phyloP scores from a whole-genome alignment of 768 basidiomycete species.

The Kwoniella newhampshirensis region DNA sequence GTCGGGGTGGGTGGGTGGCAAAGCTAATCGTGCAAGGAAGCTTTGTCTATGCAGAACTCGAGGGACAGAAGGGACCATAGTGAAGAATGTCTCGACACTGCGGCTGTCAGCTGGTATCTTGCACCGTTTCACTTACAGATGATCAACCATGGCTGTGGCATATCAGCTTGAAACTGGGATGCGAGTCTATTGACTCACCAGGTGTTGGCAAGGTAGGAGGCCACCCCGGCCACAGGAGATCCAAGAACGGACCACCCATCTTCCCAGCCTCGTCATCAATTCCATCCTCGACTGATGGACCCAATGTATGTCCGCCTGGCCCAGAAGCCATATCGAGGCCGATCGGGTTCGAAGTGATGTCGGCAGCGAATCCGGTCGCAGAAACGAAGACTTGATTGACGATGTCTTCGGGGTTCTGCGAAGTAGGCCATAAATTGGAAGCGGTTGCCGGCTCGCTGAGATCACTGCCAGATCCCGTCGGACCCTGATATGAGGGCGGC shows the following conservation, averaged over 20 bases:
- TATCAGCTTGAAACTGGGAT: neutral
- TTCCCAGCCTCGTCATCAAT: constrained; percentile 29
- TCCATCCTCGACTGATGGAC: neutral
- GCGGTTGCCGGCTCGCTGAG: no score
- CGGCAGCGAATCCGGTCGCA: no score
- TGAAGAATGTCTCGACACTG: constrained; percentile 77
- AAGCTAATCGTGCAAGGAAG: constrained; percentile 65
- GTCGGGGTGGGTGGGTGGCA: constrained; percentile 68
- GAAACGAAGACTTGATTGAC: no score
- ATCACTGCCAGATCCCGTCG: no score
- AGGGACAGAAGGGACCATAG: constrained; percentile 70
- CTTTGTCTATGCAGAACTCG: constrained; percentile 67
- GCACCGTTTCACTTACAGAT: constrained; percentile 18
- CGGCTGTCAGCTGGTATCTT: neutral
- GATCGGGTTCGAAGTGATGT: no score
- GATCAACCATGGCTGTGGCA: constrained; percentile 26
- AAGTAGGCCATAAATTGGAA: no score
- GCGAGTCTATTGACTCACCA: constrained; percentile 8
- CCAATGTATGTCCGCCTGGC: neutral
- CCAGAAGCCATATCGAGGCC: no score
- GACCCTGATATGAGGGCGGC: neutral
- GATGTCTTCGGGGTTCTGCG: no score
- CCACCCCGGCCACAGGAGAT: constrained; percentile 38
- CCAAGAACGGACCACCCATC: constrained; percentile 26
- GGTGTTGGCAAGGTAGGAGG: constrained; percentile 33